A percentile compares a stretch with the other conserved stretches of the same genome.
These are phyloP conservation scores for Ophiostoma angusticollis DNA, from an alignment of 2,329 filamentous ascomycete genomes.

Conservation along the genomic window DNA sequence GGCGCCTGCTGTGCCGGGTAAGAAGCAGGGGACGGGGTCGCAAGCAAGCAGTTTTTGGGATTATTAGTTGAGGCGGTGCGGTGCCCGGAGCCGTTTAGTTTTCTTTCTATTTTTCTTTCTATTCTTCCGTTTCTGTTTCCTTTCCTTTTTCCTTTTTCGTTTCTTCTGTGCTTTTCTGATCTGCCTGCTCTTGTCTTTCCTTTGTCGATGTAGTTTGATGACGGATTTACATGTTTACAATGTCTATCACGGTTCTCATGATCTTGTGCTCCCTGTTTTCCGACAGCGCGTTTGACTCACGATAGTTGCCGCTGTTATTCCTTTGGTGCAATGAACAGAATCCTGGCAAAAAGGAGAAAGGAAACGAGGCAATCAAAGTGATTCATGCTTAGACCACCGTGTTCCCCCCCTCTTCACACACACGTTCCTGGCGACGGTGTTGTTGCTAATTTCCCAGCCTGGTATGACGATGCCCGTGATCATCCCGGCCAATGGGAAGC, in stretches of 20 bases:
- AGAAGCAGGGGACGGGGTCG: conserved; percentile 24
- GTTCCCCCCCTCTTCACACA: conserved; percentile 1
- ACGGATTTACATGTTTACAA: conserved; percentile 4
- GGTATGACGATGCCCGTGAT: conserved; percentile 3
- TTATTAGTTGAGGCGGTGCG: no score
- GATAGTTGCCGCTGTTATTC: neutral
- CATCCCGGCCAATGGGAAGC: conserved; percentile 2
- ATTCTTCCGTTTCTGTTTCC: neutral
- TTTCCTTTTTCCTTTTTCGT: neutral
- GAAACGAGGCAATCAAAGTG: conserved; percentile 7
- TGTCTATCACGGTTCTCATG: neutral
- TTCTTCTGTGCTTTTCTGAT: neutral
- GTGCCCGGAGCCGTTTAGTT: neutral
- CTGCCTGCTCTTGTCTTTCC: neutral
- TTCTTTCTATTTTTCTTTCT: neutral
- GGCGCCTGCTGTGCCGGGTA: conserved; percentile 24
- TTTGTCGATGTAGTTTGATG: conserved; percentile 4
- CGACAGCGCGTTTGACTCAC: conserved; percentile 2
- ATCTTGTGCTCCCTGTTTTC: neutral
- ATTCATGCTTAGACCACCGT: conserved; percentile 1
- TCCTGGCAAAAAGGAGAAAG: conserved; percentile 6
- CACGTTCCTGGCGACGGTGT: no score
- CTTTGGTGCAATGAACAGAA: neutral
- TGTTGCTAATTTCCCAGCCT: conserved; percentile 3
- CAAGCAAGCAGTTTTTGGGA: conserved; percentile 34